Evolutionary conservation across 2,329 filamentous ascomycete species (phyloP).

Genomic region (Colletotrichum kahawae): DNA sequence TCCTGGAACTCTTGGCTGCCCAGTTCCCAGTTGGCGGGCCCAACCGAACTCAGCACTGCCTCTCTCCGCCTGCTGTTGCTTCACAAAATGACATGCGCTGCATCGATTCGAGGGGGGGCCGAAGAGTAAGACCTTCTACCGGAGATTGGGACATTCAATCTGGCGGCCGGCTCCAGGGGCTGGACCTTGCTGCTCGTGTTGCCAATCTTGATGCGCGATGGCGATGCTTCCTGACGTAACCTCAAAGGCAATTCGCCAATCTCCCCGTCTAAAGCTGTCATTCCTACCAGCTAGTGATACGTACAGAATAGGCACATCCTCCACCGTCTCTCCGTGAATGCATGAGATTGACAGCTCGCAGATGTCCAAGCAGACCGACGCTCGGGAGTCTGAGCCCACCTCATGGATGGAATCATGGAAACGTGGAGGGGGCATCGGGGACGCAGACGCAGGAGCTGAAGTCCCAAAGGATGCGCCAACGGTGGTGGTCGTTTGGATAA

Average conservation of each 20-base stretch:
- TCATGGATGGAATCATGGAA: background rate
- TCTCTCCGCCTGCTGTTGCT: background rate
- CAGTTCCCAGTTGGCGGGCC: slow-evolving; percentile 8
- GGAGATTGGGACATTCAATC: background rate
- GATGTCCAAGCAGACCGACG: background rate
- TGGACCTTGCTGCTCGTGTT: background rate
- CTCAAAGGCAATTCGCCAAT: background rate
- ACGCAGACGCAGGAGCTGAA: background rate
- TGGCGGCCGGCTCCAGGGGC: background rate
- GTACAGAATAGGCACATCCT: background rate
- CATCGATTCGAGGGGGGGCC: background rate
- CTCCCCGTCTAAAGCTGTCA: background rate
- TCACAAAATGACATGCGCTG: background rate
- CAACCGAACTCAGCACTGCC: slow-evolving; percentile 16
- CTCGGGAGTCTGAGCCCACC: background rate
- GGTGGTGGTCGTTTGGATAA: background rate
- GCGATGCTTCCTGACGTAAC: background rate
- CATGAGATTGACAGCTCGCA: background rate
- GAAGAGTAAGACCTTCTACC: background rate
- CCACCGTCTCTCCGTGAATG: background rate
- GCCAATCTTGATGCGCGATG: background rate
- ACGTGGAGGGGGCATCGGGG: background rate
- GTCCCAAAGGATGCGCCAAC: background rate
- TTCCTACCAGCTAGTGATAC: background rate
- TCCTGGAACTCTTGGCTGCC: background rate